Evolutionary conservation across 225 moss, liverwort and hornwort species (phyloP), one percentile per base, ranked within the genome.

Genomic region (Climacium dendroides): DNA sequence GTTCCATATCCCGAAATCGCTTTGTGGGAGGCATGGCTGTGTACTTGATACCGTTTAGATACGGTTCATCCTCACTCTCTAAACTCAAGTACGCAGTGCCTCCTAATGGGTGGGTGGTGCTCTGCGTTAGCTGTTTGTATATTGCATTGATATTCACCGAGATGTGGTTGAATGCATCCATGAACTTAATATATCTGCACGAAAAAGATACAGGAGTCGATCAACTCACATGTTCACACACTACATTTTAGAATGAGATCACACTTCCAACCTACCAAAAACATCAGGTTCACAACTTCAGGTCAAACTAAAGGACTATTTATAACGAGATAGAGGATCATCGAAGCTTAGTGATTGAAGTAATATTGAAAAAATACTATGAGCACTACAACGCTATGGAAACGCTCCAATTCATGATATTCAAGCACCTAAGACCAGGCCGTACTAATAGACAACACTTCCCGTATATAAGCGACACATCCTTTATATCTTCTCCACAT

Each of bases 11-110:
- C 70, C 97, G 94, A 86, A 99, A 99, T 64, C 97, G 91, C 89
- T 99, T 99, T 25, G 99, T 96, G 52, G 97, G 95, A 78, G 99
- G 99, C 99, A 99, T 99, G 60, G 96, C 99, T 53, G 96, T 96
- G 81, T 97, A 99, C 88, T 99, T 99, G 74, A 99, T 99, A n/a
- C 96, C 96, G 86, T 96, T 80, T 86, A 99, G 86, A 80, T 97
- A 99, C 9, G 96, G 99, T 87, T 97, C 99, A 85, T 99, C 97
- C 78, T 97, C 96, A 82, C 96, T 97, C 83, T 99, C 99, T 83
- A 99, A 78, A 81, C 99, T 97, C 74, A 97, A 85, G 82, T 99
- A 99, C 37, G 97, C 97, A 35, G 96, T 97, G 78, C 99, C 99
- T 79, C 97, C 97, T 81, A 99, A 91, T 66, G 96, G 95, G 82